A percentile compares a stretch with the other conserved stretches of the same genome.
These are phyloP conservation scores for Phytophthora uliginosa DNA, from an alignment of 352 stramenopile species.

Conservation along the genomic window DNA sequence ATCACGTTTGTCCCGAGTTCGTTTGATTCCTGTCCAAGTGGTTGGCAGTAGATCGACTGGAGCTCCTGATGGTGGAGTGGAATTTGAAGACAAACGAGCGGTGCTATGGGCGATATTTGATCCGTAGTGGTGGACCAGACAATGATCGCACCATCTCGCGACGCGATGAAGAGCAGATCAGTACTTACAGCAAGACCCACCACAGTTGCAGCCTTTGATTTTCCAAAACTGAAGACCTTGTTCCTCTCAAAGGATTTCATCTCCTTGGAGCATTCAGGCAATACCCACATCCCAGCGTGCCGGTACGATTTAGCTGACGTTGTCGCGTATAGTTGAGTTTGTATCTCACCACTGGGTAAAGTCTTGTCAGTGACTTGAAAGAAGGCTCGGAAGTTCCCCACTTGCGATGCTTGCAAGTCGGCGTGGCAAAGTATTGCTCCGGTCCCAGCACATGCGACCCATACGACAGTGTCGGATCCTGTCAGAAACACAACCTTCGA, in stretches of 20 bases:
- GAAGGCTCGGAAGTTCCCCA: constrained; percentile 9
- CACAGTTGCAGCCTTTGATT: constrained; percentile 3
- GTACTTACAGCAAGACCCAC: constrained; percentile 7
- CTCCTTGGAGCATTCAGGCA: not conserved
- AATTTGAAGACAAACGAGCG: constrained; percentile 23
- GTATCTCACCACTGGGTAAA: not conserved
- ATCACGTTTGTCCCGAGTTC: constrained; percentile 5
- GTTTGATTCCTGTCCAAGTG: not conserved
- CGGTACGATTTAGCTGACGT: constrained; percentile 23
- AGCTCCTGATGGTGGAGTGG: constrained; percentile 13
- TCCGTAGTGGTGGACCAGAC: constrained; percentile 20
- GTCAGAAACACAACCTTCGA: constrained; percentile 27
- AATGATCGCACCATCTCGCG: constrained; percentile 20
- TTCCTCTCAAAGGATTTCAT: not conserved
- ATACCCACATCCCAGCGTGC: constrained; percentile 20
- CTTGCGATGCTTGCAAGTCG: constrained; percentile 10
- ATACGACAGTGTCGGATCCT: constrained; percentile 9
- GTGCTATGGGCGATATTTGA: constrained; percentile 5
- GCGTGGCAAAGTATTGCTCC: constrained; percentile 18
- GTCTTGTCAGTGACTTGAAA: constrained; percentile 14
- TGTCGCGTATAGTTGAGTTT: constrained; percentile 23
- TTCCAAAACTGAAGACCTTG: constrained; percentile 20
- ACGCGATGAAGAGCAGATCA: constrained; percentile 20
- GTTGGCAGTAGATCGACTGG: constrained; percentile 21
- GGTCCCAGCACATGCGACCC: constrained; percentile 22